phyloP scores from a whole-genome alignment of 306 rosid species.

The Cicer pinnatifidum region DNA sequence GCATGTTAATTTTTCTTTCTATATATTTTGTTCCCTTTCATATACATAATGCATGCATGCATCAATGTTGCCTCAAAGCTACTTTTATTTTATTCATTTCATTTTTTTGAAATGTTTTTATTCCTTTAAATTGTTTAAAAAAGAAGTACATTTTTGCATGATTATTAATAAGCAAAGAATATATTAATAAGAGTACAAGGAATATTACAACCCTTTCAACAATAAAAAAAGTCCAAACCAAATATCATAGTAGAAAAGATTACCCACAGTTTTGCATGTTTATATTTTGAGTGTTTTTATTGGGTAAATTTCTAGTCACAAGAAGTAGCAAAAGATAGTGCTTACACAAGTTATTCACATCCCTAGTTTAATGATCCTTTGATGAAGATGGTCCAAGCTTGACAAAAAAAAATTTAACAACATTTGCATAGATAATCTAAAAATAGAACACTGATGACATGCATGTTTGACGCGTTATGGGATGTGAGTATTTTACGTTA shows the following conservation, averaged over 20 bases:
- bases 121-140: too few species aligned
- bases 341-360: background rate
- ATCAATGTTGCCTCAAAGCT: background rate
- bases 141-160: too few species aligned
- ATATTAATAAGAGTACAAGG: too few species aligned
- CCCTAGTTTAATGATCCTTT: background rate
- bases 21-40: background rate
- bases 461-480: slow-evolving; percentile 50
- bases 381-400: background rate
- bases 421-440: background rate
- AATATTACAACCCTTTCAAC: too few species aligned
- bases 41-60: slow-evolving; percentile 37
- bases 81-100: too few species aligned
- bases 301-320: background rate
- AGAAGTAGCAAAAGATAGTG: background rate
- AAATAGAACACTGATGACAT: slow-evolving; percentile 28
- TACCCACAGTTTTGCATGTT: background rate
- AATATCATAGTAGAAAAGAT: too few species aligned
- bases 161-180: too few species aligned
- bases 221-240: too few species aligned
- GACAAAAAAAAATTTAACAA: background rate
- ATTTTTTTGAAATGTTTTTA: too few species aligned
- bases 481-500: background rate
- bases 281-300: background rate
- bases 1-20: background rate